phyloP scores from a whole-genome alignment of 352 stramenopile species.

The Elongisporangium undulatum region DNA sequence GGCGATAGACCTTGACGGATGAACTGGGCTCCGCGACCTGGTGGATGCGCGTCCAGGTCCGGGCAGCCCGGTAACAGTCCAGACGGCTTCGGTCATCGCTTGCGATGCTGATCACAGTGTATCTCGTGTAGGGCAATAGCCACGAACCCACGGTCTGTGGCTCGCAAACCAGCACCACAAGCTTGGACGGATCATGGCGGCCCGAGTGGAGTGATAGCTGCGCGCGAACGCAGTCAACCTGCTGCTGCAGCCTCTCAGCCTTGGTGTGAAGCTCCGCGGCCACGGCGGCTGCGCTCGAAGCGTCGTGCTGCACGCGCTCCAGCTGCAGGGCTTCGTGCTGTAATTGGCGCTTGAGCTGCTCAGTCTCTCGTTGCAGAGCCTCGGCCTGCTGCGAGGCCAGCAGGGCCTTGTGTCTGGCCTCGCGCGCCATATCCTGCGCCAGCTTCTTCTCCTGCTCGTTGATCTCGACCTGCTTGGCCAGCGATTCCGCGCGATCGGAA shows the following conservation, averaged over 20 bases:
- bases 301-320: slow-evolving; percentile 65
- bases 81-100: slow-evolving; percentile 39
- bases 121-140: slow-evolving; percentile 80
- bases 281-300: slow-evolving; percentile 54
- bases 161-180: slow-evolving; percentile 80
- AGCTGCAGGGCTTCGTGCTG: slow-evolving; percentile 67
- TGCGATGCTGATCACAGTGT: slow-evolving; percentile 76
- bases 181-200: slow-evolving; percentile 66
- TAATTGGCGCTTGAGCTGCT: slow-evolving; percentile 67
- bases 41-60: slow-evolving; percentile 73
- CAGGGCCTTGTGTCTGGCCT: slow-evolving; percentile 52
- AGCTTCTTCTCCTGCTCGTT: slow-evolving; percentile 79
- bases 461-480: slow-evolving; percentile 77
- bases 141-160: slow-evolving; percentile 78
- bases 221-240: slow-evolving; percentile 70
- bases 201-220: slow-evolving; percentile 76
- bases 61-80: slow-evolving; percentile 65
- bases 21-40: slow-evolving; percentile 66
- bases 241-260: slow-evolving; percentile 65
- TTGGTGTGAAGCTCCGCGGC: slow-evolving; percentile 66
- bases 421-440: slow-evolving; percentile 62
- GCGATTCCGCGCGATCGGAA: slow-evolving; percentile 53
- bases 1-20: slow-evolving; percentile 80
- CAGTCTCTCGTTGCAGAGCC: slow-evolving; percentile 66
- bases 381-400: slow-evolving; percentile 67